Percentiles rank a stretch among this genome's conserved stretches.
These are phyloP conservation scores for Teunomyces gatunensis DNA, from an alignment of 805 yeast species.

Conservation along the genomic window DNA sequence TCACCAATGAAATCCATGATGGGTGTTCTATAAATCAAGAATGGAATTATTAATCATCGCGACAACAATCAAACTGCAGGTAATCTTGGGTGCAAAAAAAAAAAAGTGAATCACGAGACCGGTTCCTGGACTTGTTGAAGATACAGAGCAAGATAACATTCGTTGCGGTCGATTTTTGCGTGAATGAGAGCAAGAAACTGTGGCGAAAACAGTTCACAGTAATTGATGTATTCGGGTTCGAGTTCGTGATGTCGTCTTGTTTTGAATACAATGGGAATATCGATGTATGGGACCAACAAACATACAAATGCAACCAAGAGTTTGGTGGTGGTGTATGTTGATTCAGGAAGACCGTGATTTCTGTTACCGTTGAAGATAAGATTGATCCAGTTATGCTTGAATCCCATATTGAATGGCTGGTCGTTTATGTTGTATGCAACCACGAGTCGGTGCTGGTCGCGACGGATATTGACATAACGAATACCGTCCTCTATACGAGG, in stretches of 20 bases:
- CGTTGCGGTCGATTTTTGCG: constrained; percentile 8
- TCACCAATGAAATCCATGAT: constrained; percentile 70
- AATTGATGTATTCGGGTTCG: background rate
- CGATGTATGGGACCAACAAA: constrained; percentile 20
- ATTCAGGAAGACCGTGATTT: constrained; percentile 15
- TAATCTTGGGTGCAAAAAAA: constrained; percentile 1
- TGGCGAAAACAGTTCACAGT: constrained; percentile 7
- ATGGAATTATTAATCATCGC: constrained; percentile 5
- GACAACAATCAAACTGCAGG: background rate
- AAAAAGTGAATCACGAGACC: background rate
- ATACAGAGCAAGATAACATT: constrained; percentile 11
- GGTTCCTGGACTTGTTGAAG: background rate
- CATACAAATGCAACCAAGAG: constrained; percentile 10
- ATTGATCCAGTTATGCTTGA: constrained; percentile 34
- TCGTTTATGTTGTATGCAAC: constrained; percentile 31
- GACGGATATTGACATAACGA: constrained; percentile 43
- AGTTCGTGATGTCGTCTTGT: background rate
- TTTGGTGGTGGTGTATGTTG: constrained; percentile 7
- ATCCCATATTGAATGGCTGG: constrained; percentile 37
- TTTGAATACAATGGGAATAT: constrained; percentile 11
- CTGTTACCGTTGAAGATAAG: constrained; percentile 25
- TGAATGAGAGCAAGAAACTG: constrained; percentile 7
- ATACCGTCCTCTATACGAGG: constrained; percentile 31
- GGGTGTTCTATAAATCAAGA: background rate
- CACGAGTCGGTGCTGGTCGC: constrained; percentile 33